Conservation (phyloP, 805 yeast species). For the Lipomyces sp. region DNA sequence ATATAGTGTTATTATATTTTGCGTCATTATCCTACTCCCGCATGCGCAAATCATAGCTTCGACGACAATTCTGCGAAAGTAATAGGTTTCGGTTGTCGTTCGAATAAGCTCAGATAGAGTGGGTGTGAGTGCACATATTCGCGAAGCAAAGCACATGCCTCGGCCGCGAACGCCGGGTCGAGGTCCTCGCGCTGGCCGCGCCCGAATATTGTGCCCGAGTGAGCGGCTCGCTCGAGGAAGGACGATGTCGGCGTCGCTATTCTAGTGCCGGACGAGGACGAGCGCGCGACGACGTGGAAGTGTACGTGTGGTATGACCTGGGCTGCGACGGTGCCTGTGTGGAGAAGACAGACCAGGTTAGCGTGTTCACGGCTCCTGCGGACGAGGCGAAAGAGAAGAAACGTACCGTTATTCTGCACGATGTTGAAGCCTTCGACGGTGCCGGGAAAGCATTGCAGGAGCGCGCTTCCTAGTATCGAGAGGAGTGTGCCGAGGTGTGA, state of each 20-base stretch:
- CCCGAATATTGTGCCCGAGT: constrained; percentile 35
- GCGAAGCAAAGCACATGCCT: not conserved
- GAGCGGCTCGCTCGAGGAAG: constrained; percentile 25
- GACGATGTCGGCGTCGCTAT: not conserved
- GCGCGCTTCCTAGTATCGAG: constrained; percentile 33
- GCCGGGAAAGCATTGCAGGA: constrained; percentile 20
- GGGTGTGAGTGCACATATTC: not conserved
- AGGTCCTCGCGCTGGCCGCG: constrained; percentile 38
- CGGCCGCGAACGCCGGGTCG: constrained; percentile 29
- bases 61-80: too few relatives aligned
- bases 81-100: too few relatives aligned
- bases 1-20: too few relatives aligned
- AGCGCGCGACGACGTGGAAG: constrained; percentile 80
- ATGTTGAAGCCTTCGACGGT: constrained; percentile 37
- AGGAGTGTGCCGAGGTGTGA: constrained; percentile 33
- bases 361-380: not conserved
- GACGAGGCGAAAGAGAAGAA: not conserved
- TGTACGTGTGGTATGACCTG: constrained; percentile 93
- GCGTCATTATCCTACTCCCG: too few relatives aligned
- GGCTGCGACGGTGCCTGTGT: constrained; percentile 62
- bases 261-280: not conserved
- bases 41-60: too few relatives aligned
- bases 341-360: not conserved
- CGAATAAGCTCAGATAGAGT: not conserved
- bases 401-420: constrained; percentile 53